Evolutionary conservation across 2,329 filamentous ascomycete genomes (phyloP).

Genomic region (Ophiostoma pallidulum): DNA sequence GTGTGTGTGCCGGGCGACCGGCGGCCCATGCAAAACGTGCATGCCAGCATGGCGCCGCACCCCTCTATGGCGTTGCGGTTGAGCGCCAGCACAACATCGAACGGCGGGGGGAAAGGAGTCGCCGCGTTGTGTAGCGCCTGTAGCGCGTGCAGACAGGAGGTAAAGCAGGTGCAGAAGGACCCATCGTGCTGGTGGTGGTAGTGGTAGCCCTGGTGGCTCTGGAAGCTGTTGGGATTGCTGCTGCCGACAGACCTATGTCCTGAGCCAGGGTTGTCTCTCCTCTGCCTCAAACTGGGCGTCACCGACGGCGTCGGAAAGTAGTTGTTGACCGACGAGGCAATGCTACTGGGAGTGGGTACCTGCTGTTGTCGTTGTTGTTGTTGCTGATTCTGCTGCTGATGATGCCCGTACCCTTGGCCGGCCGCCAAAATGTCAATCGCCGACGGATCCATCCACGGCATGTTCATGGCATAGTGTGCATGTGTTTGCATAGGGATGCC

Average conservation of each 20-base stretch:
- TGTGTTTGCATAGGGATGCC: constrained; percentile 21
- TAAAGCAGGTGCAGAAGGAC: constrained; percentile 36
- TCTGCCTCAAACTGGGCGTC: constrained; percentile 27
- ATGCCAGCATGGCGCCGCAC: constrained; percentile 39
- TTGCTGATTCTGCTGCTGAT: constrained; percentile 1
- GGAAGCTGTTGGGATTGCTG: background rate
- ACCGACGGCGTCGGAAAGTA: constrained; percentile 33
- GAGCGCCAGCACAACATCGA: constrained; percentile 35
- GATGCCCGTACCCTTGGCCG: constrained; percentile 14
- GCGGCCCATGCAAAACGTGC: constrained; percentile 35
- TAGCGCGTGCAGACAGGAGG: constrained; percentile 36
- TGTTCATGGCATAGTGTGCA: too few relatives aligned
- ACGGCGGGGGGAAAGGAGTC: constrained; percentile 25
- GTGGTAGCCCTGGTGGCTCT: constrained; percentile 6
- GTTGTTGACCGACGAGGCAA: constrained; percentile 20
- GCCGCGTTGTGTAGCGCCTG: constrained; percentile 36
- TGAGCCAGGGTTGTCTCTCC: constrained; percentile 20
- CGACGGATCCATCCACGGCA: constrained; percentile 12
- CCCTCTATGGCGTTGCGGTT: constrained; percentile 40
- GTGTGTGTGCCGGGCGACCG: constrained; percentile 35
- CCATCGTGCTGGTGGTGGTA: background rate
- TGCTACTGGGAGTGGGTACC: constrained; percentile 27
- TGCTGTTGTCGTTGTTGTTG: constrained; percentile 13
- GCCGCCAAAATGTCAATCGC: constrained; percentile 25
- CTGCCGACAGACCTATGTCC: constrained; percentile 21